phyloP scores from a whole-genome alignment of 106 monocot genomes.

The Acorus gramineus region DNA sequence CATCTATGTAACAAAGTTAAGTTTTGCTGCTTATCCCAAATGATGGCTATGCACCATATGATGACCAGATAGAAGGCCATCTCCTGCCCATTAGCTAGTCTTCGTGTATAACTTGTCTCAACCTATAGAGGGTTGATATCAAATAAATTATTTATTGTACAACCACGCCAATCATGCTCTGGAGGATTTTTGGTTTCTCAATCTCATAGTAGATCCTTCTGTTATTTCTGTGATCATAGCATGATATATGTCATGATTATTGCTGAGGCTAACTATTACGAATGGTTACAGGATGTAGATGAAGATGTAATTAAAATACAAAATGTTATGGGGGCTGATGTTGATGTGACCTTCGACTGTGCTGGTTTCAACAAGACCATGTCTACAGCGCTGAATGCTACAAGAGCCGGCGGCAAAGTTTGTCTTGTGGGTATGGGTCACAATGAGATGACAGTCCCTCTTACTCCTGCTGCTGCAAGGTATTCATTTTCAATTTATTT shows the following conservation, averaged over 20 bases:
- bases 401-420: constrained; percentile 72
- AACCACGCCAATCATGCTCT: too few species aligned
- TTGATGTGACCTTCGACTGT: constrained; percentile 82
- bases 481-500: constrained; percentile 6
- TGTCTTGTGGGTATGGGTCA: constrained; percentile 94
- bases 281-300: constrained; percentile 28
- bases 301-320: constrained; percentile 58
- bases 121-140: too few species aligned
- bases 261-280: not conserved
- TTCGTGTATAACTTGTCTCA: too few species aligned
- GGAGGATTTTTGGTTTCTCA: too few species aligned
- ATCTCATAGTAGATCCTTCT: too few species aligned
- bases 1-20: too few species aligned
- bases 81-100: too few species aligned
- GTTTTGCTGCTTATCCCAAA: too few species aligned
- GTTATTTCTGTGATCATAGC: too few species aligned
- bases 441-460: constrained; percentile 78
- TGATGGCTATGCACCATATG: too few species aligned
- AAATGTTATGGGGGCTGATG: constrained; percentile 48
- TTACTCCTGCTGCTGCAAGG: constrained; percentile 80
- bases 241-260: not conserved
- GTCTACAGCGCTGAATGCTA: constrained; percentile 73
- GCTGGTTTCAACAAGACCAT: constrained; percentile 90
- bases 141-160: too few species aligned
- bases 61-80: too few species aligned